phyloP scores from a whole-genome alignment of 495 filamentous ascomycete genomes.

The Aspergillus heteromorphus region DNA sequence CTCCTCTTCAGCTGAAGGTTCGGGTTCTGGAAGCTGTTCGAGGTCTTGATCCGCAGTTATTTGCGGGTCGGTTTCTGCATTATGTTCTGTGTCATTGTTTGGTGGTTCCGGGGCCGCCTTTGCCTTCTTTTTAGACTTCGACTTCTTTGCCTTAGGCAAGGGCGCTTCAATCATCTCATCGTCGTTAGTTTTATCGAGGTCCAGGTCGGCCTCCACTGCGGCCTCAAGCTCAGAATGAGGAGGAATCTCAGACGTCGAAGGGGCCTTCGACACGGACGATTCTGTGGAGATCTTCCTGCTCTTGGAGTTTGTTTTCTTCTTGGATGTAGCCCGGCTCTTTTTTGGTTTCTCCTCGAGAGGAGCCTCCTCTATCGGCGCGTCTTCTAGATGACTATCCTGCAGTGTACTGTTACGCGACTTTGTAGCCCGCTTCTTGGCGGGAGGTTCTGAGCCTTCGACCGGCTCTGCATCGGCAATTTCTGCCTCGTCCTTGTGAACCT shows the following conservation, averaged over 20 bases:
- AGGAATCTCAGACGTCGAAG: slow-evolving; percentile 19
- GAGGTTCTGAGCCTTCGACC: slow-evolving; percentile 31
- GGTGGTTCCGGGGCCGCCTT: slow-evolving; percentile 27
- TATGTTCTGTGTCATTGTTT: slow-evolving; percentile 35
- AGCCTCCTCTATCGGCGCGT: slow-evolving; percentile 21
- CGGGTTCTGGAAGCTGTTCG: not conserved
- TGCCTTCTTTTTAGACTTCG: slow-evolving; percentile 34
- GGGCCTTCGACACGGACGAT: slow-evolving; percentile 42
- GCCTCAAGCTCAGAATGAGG: slow-evolving; percentile 67
- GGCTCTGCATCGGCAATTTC: slow-evolving; percentile 13
- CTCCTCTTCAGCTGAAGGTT: slow-evolving; percentile 2
- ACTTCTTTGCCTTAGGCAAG: slow-evolving; percentile 33
- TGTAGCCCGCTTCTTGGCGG: slow-evolving; percentile 62
- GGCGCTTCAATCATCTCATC: slow-evolving; percentile 24
- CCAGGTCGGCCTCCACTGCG: slow-evolving; percentile 62
- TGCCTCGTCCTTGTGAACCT: slow-evolving; percentile 46
- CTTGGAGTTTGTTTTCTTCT: slow-evolving; percentile 40
- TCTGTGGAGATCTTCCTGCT: slow-evolving; percentile 49
- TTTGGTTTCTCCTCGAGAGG: slow-evolving; percentile 26
- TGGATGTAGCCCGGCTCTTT: slow-evolving; percentile 33
- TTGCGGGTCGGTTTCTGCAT: slow-evolving; percentile 43
- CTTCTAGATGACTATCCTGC: slow-evolving; percentile 18
- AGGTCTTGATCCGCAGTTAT: slow-evolving; percentile 24
- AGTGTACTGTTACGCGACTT: slow-evolving; percentile 43
- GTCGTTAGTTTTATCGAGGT: slow-evolving; percentile 10